Conservation (phyloP, 306 rosid genomes). For the Pterocarpus santalinus region DNA sequence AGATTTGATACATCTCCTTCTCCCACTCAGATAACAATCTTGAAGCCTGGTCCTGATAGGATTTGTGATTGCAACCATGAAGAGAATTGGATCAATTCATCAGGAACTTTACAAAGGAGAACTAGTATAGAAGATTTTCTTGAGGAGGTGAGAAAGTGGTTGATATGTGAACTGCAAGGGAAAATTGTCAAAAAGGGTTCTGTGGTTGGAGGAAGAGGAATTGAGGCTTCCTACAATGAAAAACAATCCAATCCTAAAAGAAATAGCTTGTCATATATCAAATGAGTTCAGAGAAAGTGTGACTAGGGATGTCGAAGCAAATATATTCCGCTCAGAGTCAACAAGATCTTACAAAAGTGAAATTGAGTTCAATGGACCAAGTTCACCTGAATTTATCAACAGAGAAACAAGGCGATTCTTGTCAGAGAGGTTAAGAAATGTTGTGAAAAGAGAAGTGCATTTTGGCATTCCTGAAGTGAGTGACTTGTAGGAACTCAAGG, state of each 20-base stretch:
- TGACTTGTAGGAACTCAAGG: too few relatives aligned
- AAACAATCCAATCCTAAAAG: conserved; percentile 66
- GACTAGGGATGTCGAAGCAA: conserved; percentile 61
- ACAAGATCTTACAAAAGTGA: conserved; percentile 70
- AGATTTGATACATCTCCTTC: conserved; percentile 51
- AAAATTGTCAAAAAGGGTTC: conserved; percentile 55
- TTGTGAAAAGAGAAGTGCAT: too few relatives aligned
- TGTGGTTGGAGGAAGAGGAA: conserved; percentile 68
- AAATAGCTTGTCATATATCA: conserved; percentile 63
- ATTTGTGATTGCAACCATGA: conserved; percentile 53
- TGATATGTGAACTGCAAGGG: conserved; percentile 73
- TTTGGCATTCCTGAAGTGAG: too few relatives aligned
- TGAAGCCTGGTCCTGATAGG: conserved; percentile 81
- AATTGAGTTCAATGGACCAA: conserved; percentile 58
- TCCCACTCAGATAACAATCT: conserved; percentile 73
- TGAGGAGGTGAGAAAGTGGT: conserved; percentile 76
- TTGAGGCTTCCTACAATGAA: conserved; percentile 68
- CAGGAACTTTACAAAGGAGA: conserved; percentile 60
- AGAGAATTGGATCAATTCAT: conserved; percentile 61
- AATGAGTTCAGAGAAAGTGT: conserved; percentile 67
- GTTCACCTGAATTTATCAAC: conserved; percentile 66
- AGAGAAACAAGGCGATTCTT: conserved; percentile 50
- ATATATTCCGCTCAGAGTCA: conserved; percentile 65
- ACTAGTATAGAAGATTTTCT: conserved; percentile 78
- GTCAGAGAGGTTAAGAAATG: too few relatives aligned